Conservation (phyloP, 371 early-diverging fungal species). For the Syncephalastrum contaminatum region DNA sequence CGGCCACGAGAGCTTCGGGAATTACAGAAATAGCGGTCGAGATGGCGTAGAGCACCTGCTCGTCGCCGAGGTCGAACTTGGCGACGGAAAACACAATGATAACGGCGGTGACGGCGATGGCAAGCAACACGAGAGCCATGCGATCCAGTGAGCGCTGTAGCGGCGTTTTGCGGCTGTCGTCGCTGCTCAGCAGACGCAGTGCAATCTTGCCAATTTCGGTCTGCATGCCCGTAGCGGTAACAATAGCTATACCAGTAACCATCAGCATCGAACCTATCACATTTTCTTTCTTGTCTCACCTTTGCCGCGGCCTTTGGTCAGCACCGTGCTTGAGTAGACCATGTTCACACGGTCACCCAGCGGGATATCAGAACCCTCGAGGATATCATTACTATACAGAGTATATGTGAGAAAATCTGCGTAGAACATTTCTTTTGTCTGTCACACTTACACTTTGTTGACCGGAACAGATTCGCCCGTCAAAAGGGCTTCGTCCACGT, state of each 20-base stretch:
- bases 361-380: slow-evolving; percentile 34
- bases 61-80: slow-evolving; percentile 58
- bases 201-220: slow-evolving; percentile 95
- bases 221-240: slow-evolving; percentile 78
- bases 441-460: slow-evolving; percentile 51
- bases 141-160: slow-evolving; percentile 67
- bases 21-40: slow-evolving; percentile 92
- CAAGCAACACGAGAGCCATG: slow-evolving; percentile 58
- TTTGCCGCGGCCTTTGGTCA: slow-evolving; percentile 48
- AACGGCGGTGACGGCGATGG: slow-evolving; percentile 45
- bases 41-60: slow-evolving; percentile 73
- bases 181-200: slow-evolving; percentile 73
- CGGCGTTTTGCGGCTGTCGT: slow-evolving; percentile 68
- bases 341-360: slow-evolving; percentile 67
- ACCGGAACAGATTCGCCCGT: slow-evolving; percentile 82
- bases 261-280: slow-evolving; percentile 59
- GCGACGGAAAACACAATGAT: slow-evolving; percentile 58
- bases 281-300: slow-evolving; percentile 39
- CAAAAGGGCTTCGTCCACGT: slow-evolving; percentile 84
- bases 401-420: slow-evolving; percentile 3
- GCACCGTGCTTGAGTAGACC: slow-evolving; percentile 60
- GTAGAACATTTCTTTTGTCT: not conserved
- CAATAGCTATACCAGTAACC: slow-evolving; percentile 57
- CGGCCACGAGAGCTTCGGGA: slow-evolving; percentile 95
- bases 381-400: slow-evolving; percentile 13